Evolutionary conservation across 257 asterid species (phyloP), one percentile per base, ranked within the genome.

Genomic region (Gynochthodes officinalis): DNA sequence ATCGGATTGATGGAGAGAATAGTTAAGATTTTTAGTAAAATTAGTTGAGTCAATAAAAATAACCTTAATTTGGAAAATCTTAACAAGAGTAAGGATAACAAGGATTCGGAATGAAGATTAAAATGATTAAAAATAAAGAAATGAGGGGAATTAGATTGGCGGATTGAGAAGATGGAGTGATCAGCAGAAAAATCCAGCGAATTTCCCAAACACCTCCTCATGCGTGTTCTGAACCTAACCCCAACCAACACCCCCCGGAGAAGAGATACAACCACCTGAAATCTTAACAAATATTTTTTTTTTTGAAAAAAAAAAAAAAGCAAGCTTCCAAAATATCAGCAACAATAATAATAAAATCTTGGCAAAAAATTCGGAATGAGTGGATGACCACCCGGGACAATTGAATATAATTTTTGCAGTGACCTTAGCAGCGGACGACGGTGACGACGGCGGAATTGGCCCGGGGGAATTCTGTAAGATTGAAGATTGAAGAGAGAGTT

Each of bases 131-230:
- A 65, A 37, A 54, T 4, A 43, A 28, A 43, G 21, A 52, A 59
- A 8, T 77, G 75, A 13, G 84, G 72, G 44, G 81, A 81, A 67
- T 82, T 85, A 60, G 43, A n/a, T 23, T 62, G 67, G 13, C 3
- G 67, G 54, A 23, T 27, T 40, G 69, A 67, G 43, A 80, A 69
- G 57, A 83, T 68, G 70, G 82, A 89, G 62, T 73, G 64, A 67
- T 67, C 25, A 21, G 32, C 0, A 61, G 85, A 82, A 77, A 77
- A 75, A 67, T 79, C 90, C 85, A 86, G 90, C 86, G 86, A 86
- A 74, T 86, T 87, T 71, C 78, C 87, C 88, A 80, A 84, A 84
- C 91, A 81, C 87, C 93, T 85, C 98, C 90, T 93, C 98, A 93
- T 93, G 85, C 98, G 98, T 90, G 79, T 90, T 69, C 79, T 73